phyloP scores from a whole-genome alignment of 768 basidiomycete genomes.

The Podaxis rugospora region DNA sequence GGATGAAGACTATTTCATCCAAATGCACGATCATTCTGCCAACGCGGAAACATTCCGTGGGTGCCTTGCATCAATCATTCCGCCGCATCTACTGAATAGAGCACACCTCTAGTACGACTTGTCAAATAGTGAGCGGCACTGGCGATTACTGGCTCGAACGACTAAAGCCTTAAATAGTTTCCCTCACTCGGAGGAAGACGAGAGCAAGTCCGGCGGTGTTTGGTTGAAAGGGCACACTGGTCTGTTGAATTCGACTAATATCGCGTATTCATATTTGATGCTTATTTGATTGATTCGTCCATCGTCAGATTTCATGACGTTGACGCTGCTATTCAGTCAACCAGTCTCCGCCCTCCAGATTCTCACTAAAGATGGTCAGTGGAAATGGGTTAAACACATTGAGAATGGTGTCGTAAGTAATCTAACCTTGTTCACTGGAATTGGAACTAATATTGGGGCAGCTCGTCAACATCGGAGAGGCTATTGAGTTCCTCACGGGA shows the following conservation, averaged over 20 bases:
- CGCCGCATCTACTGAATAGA: not conserved
- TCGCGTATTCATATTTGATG: not conserved
- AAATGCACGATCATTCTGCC: conserved; percentile 32
- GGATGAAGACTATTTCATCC: conserved; percentile 39
- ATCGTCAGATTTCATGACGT: conserved; percentile 34
- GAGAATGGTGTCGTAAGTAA: conserved; percentile 36
- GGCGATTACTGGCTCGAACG: not conserved
- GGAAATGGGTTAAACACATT: conserved; percentile 44
- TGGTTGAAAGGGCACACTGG: conserved; percentile 52
- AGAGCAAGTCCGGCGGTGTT: conserved; percentile 37
- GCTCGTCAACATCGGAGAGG: conserved; percentile 45
- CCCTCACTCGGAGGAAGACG: conserved; percentile 38
- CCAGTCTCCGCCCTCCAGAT: conserved; percentile 45
- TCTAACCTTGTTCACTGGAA: not conserved
- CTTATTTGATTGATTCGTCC: too few relatives aligned
- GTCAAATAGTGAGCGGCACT: conserved; percentile 40
- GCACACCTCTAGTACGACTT: conserved; percentile 29
- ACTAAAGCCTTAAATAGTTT: conserved; percentile 23
- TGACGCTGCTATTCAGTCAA: conserved; percentile 46
- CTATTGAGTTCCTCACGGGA: conserved; percentile 43
- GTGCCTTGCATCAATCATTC: conserved; percentile 22
- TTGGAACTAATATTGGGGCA: conserved; percentile 9
- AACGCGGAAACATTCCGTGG: conserved; percentile 27
- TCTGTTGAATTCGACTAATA: conserved; percentile 8
- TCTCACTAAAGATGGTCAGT: conserved; percentile 32